A percentile compares a stretch with the other conserved stretches of the same genome.
These are phyloP conservation scores for Kernera saxatilis DNA, from an alignment of 345 rosid species.

Conservation along the genomic window DNA sequence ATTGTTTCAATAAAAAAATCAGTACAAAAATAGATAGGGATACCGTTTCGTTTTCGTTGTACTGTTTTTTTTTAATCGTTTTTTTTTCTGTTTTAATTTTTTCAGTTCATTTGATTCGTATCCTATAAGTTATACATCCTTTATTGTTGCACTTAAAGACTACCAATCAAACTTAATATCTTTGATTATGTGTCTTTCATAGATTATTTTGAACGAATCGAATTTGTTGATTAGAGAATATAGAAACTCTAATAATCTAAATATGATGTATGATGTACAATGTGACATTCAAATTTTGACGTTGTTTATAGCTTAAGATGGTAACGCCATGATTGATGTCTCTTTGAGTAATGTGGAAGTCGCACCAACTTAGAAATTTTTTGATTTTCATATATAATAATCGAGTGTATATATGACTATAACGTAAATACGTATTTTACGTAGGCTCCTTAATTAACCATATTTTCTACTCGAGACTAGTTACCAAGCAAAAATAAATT, in stretches of 20 bases:
- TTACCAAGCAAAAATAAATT: neutral
- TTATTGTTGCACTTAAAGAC: neutral
- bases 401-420: neutral
- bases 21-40: neutral
- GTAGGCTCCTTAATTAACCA: neutral
- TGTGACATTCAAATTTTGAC: conserved; percentile 13
- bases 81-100: neutral
- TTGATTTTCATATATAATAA: neutral
- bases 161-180: neutral
- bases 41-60: neutral
- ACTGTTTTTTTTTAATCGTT: neutral
- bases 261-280: neutral
- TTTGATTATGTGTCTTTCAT: neutral
- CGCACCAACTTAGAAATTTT: conserved; percentile 17
- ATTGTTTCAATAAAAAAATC: too few species aligned
- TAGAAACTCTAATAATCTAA: neutral
- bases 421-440: neutral
- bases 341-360: conserved; percentile 23
- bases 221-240: neutral
- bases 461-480: neutral
- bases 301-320: neutral
- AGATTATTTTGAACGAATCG: neutral
- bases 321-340: conserved; percentile 18
- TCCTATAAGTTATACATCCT: neutral
- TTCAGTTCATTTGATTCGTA: neutral